Evolutionary conservation across 2,329 filamentous ascomycete species (phyloP).

Genomic region (Macrophomina tecta): DNA sequence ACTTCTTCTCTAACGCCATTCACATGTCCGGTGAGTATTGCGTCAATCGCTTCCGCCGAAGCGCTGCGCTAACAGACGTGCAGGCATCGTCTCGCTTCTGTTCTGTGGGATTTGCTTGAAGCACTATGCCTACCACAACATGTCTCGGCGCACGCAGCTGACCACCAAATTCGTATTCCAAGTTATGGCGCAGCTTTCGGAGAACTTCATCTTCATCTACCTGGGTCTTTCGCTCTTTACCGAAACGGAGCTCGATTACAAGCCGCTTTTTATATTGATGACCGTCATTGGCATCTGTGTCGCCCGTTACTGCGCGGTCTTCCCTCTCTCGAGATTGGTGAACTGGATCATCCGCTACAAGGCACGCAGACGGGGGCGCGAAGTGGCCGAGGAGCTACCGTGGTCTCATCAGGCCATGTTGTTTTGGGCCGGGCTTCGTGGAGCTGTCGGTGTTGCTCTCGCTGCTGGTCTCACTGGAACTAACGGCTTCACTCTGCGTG

Average conservation of each 20-base stretch:
- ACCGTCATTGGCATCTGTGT: slow-evolving; percentile 90
- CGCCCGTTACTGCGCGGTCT: slow-evolving; percentile 91
- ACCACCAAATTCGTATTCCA: slow-evolving; percentile 98
- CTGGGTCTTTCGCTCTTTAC: slow-evolving; percentile 94
- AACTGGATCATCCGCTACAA: slow-evolving; percentile 93
- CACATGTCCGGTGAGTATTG: slow-evolving; percentile 83
- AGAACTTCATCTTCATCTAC: slow-evolving; percentile 99
- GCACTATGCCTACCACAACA: slow-evolving; percentile 99
- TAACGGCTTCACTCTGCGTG: slow-evolving; percentile 82
- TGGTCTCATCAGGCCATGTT: slow-evolving; percentile 99
- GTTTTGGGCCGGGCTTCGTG: slow-evolving; percentile 97
- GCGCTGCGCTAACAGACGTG: slow-evolving; percentile 26
- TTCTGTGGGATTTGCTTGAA: slow-evolving; percentile 99
- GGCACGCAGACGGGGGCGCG: slow-evolving; percentile 74
- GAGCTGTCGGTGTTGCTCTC: slow-evolving; percentile 92
- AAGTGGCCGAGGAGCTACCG: slow-evolving; percentile 85
- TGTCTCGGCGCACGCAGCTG: slow-evolving; percentile 95
- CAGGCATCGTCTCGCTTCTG: slow-evolving; percentile 91
- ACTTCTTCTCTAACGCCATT: slow-evolving; percentile 96
- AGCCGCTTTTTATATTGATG: slow-evolving; percentile 93
- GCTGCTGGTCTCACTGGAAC: slow-evolving; percentile 85
- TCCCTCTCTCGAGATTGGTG: slow-evolving; percentile 86
- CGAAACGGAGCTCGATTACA: slow-evolving; percentile 84
- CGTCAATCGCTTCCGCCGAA: background rate
- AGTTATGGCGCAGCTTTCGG: slow-evolving; percentile 89